Percentiles rank a stretch among this genome's conserved stretches.
Conservation (phyloP, 2,329 filamentous ascomycete genomes). For the Diplodia mutila region DNA sequence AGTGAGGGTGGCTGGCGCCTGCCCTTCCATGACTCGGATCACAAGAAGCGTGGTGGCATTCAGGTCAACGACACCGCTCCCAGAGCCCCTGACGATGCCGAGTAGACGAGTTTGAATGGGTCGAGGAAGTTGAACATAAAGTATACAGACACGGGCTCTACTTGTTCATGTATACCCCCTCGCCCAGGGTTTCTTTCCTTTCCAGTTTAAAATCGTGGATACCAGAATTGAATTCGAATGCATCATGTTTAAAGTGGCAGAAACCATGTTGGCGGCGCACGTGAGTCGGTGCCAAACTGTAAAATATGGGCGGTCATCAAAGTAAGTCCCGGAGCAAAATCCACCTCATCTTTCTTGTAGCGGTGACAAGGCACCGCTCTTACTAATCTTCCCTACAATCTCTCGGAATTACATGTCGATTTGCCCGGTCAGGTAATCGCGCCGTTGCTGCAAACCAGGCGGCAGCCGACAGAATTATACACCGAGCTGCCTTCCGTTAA, state of each 20-base stretch:
- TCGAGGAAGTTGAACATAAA: neutral
- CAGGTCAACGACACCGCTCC: conserved; percentile 83
- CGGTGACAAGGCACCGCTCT: neutral
- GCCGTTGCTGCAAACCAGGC: neutral
- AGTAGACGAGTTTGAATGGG: conserved; percentile 55
- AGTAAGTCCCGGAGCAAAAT: no score
- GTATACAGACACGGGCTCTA: neutral
- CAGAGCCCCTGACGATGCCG: conserved; percentile 74
- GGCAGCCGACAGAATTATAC: neutral
- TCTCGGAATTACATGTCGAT: neutral
- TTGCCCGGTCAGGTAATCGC: no score
- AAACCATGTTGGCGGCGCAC: neutral
- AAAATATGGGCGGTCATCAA: neutral
- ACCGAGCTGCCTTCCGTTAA: neutral
- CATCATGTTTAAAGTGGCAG: neutral
- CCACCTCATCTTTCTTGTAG: neutral
- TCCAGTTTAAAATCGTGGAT: neutral
- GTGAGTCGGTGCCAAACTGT: neutral
- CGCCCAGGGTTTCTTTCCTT: neutral
- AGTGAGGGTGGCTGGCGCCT: conserved; percentile 82
- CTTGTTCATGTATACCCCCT: neutral
- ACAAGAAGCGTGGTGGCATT: conserved; percentile 87
- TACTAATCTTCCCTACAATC: neutral
- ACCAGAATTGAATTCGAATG: conserved; percentile 5
- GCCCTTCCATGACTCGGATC: conserved; percentile 77